phyloP scores from a whole-genome alignment of 768 basidiomycete species.

The Myochromella boudieri region DNA sequence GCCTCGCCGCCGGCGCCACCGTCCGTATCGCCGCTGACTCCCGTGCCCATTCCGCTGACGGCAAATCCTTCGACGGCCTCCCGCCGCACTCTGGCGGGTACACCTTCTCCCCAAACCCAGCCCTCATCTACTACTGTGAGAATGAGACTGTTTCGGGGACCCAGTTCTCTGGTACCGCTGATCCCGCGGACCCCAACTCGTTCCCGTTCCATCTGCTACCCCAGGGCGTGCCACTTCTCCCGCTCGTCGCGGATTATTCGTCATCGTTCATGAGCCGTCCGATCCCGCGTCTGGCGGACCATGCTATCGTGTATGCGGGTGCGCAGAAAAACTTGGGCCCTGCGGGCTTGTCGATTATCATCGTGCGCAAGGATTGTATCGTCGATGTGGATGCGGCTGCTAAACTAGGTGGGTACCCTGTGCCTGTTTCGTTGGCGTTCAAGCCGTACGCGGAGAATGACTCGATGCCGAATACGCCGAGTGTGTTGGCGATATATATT shows the following conservation, averaged over 20 bases:
- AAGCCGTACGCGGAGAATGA: slow-evolving; percentile 73
- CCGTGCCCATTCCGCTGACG: slow-evolving; percentile 58
- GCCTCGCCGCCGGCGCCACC: slow-evolving; percentile 54
- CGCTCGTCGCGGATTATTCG: slow-evolving; percentile 93
- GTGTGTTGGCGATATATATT: slow-evolving; percentile 89
- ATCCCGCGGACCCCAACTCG: slow-evolving; percentile 44
- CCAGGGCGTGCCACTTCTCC: slow-evolving; percentile 48
- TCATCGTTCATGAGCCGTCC: slow-evolving; percentile 96
- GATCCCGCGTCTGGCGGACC: slow-evolving; percentile 83
- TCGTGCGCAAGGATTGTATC: slow-evolving; percentile 92
- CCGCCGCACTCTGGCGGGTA: slow-evolving; percentile 74
- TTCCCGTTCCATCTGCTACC: slow-evolving; percentile 85
- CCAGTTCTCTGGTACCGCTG: slow-evolving; percentile 66
- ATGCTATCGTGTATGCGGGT: slow-evolving; percentile 94
- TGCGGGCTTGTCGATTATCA: slow-evolving; percentile 88
- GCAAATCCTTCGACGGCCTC: slow-evolving; percentile 76
- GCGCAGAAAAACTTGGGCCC: slow-evolving; percentile 99
- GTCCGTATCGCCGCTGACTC: slow-evolving; percentile 76
- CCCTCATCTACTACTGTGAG: slow-evolving; percentile 96
- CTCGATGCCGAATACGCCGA: slow-evolving; percentile 91
- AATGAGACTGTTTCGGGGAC: slow-evolving; percentile 98
- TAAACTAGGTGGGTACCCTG: slow-evolving; percentile 66
- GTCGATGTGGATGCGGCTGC: slow-evolving; percentile 85
- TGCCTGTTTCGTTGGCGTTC: slow-evolving; percentile 82
- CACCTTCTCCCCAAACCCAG: slow-evolving; percentile 77